phyloP scores from a whole-genome alignment of 371 early-diverging fungal genomes.

The Saksenaea vasiformis region DNA sequence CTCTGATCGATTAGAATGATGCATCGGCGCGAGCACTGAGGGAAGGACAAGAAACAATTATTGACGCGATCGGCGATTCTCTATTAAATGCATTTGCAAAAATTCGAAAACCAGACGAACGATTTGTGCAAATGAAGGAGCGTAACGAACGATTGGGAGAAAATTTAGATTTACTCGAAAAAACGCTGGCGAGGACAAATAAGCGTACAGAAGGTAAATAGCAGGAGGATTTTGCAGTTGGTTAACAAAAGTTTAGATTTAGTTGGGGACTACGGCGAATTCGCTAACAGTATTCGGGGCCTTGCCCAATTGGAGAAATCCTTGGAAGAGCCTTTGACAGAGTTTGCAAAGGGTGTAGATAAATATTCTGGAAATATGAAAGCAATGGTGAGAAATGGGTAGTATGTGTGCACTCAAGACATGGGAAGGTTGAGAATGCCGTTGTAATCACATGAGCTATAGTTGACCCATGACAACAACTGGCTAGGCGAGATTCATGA shows the following conservation, averaged over 20 bases:
- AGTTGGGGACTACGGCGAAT: constrained; percentile 76
- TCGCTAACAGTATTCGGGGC: constrained; percentile 70
- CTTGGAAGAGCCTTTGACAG: constrained; percentile 63
- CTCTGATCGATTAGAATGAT: constrained; percentile 41
- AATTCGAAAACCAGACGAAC: constrained; percentile 84
- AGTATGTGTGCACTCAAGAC: background rate
- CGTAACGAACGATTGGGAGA: constrained; percentile 81
- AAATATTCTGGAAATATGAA: constrained; percentile 63
- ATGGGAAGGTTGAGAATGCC: background rate
- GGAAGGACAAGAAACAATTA: constrained; percentile 70
- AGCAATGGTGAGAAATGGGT: constrained; percentile 53
- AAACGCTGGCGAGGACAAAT: constrained; percentile 71
- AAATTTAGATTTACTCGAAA: constrained; percentile 78
- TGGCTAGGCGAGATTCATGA: constrained; percentile 83
- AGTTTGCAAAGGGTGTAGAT: constrained; percentile 65
- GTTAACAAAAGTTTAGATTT: constrained; percentile 55
- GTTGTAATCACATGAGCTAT: constrained; percentile 7
- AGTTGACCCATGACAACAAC: constrained; percentile 56
- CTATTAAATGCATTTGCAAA: constrained; percentile 90
- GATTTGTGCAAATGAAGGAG: constrained; percentile 83
- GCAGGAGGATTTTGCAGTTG: background rate
- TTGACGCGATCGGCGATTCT: constrained; percentile 86
- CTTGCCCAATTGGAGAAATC: constrained; percentile 84
- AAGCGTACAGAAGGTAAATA: constrained; percentile 71
- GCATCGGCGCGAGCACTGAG: constrained; percentile 49